Conservation (phyloP, 495 filamentous ascomycete genomes). For the Pseudomonodictys pantanalensis region DNA sequence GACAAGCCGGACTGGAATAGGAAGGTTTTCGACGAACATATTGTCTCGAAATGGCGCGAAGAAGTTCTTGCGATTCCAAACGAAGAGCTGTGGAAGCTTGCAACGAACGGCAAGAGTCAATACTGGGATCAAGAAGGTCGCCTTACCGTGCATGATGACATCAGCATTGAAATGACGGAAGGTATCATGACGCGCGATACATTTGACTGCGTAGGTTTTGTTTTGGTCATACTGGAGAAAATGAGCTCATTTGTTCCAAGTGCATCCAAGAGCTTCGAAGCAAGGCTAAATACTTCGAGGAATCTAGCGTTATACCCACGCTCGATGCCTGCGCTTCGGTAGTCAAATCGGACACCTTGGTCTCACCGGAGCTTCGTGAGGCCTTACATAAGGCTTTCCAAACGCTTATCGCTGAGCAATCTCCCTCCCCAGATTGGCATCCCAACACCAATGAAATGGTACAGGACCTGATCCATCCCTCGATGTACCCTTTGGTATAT, state of each 20-base stretch:
- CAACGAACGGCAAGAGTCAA: conserved; percentile 12
- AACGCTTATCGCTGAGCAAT: conserved; percentile 6
- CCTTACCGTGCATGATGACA: not conserved
- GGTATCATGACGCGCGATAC: conserved; percentile 10
- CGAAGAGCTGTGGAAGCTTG: conserved; percentile 6
- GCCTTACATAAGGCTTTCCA: conserved; percentile 11
- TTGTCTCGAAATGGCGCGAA: conserved; percentile 43
- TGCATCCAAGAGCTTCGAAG: conserved; percentile 20
- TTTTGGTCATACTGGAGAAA: not conserved
- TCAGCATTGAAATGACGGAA: not conserved
- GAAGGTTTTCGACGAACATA: conserved; percentile 53
- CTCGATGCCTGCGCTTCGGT: conserved; percentile 18
- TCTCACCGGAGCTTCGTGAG: conserved; percentile 4
- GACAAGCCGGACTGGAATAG: conserved; percentile 53
- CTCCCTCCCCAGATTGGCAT: conserved; percentile 23
- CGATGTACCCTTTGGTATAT: conserved; percentile 27
- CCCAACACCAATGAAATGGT: conserved; percentile 14
- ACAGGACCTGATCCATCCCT: conserved; percentile 27
- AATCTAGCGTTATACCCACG: conserved; percentile 12
- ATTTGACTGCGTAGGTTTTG: conserved; percentile 20
- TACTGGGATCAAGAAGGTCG: conserved; percentile 7
- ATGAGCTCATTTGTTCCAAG: not conserved
- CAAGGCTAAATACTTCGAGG: conserved; percentile 19
- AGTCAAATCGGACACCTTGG: conserved; percentile 17
- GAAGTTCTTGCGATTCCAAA: conserved; percentile 36